Percentiles rank a stretch among this genome's conserved stretches.
Conservation (phyloP, 1,284 basidiomycete genomes). For the Volvariella volvacea region DNA sequence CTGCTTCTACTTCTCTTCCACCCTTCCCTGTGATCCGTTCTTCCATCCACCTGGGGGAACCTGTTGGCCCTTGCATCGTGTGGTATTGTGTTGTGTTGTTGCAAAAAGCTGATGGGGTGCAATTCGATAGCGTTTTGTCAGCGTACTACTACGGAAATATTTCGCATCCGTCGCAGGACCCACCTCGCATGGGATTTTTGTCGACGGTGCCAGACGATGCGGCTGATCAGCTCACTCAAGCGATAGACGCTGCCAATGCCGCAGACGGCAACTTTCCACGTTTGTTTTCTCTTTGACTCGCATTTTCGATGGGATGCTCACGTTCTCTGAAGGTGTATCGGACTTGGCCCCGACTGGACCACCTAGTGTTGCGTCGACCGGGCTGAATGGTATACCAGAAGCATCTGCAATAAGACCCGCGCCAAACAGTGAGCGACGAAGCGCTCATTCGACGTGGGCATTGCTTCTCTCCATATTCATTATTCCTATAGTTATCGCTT, state of each 20-base stretch:
- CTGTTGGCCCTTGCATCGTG: no score
- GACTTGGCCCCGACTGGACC: conserved; percentile 21
- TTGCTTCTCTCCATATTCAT: neutral
- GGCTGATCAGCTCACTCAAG: conserved; percentile 21
- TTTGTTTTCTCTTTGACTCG: conserved; percentile 14
- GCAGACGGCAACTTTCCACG: conserved; percentile 36
- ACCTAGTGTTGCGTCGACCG: conserved; percentile 13
- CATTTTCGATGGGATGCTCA: neutral
- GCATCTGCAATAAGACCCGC: conserved; percentile 2
- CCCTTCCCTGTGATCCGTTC: neutral
- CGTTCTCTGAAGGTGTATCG: conserved; percentile 15
- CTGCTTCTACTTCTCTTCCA: neutral
- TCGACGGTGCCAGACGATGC: conserved; percentile 59
- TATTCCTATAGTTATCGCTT: no score
- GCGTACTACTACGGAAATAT: conserved; percentile 64
- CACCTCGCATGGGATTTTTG: conserved; percentile 62
- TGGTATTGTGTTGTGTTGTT: neutral
- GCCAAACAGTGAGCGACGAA: neutral
- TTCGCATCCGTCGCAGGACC: conserved; percentile 53
- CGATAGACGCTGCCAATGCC: neutral
- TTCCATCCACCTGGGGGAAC: no score
- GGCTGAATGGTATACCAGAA: conserved; percentile 12
- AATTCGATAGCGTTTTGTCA: conserved; percentile 34
- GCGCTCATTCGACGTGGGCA: neutral
- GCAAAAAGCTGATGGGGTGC: neutral